Evolutionary conservation across 2,329 filamentous ascomycete genomes (phyloP), one percentile per base, ranked within the genome.

Genomic region (Aureobasidium sp.): DNA sequence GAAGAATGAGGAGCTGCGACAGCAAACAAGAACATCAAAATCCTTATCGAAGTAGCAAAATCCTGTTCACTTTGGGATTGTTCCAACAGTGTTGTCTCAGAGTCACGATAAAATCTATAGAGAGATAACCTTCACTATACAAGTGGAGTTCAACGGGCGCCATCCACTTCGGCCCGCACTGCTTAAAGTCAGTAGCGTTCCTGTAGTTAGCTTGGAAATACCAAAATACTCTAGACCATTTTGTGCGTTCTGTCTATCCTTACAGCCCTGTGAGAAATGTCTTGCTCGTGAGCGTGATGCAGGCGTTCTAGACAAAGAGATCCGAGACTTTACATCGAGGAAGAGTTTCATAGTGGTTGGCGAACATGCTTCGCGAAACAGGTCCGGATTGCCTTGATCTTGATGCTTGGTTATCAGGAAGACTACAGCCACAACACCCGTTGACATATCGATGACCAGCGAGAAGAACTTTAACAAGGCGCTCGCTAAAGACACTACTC

Each of bases 111-210:
- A 17, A 41, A 41, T 36, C 41, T 41, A 29, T 41, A 44, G 37
- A 44, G 37, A 48, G 48, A 39, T 48, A 47, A 43, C 6, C 56
- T 39, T 59, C 43, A 44, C 24, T 59, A 48, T 24, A 20, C 20
- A 48, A 60, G 57, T 44, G 57, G 57, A 51, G 20, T 27, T 17
- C 13, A 60, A 60, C 57, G 57, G 46, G 17, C 36, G 46, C 57
- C 20, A 51, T 50, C 47, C 27, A 36, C 20, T 34, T 37, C 57
- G 57, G 57, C 34, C 57, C 57, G 57, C 57, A 51, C 32, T 60
- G 27, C 57, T 60, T 51, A 60, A 47, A 60, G 24, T 32, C 57
- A 43, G 20, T 60, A 60, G 37, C 46, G 44, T 32, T 20, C 44
- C 37, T 36, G 36, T 46, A 50, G 43, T 48, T 17, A 37, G 29